Evolutionary conservation across 805 yeast genomes (phyloP).

Genomic region (Cyberlindnera amylophila): DNA sequence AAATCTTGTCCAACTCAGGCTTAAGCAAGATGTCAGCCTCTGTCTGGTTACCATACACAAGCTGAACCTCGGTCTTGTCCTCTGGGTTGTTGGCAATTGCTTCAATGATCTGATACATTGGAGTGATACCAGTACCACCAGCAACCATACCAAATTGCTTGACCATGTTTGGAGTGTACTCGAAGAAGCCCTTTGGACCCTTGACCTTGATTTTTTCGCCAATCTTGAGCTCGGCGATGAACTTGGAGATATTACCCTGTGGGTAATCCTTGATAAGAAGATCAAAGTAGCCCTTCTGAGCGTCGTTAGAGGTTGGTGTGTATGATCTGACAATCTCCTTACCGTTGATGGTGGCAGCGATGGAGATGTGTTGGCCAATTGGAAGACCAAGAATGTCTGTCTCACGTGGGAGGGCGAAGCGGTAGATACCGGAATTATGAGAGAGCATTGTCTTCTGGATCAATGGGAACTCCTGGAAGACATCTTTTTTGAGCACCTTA

Average conservation of each 20-base stretch:
- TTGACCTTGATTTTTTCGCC: slow-evolving; percentile 77
- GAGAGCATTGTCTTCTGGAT: slow-evolving; percentile 70
- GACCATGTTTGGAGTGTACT: slow-evolving; percentile 76
- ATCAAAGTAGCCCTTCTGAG: slow-evolving; percentile 77
- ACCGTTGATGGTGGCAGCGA: slow-evolving; percentile 71
- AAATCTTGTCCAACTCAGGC: slow-evolving; percentile 72
- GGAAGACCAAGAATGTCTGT: slow-evolving; percentile 82
- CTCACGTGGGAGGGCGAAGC: slow-evolving; percentile 76
- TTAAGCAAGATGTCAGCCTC: slow-evolving; percentile 77
- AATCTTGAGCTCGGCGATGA: slow-evolving; percentile 64
- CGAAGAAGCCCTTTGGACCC: slow-evolving; percentile 90
- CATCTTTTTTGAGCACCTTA: slow-evolving; percentile 55
- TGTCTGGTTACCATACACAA: slow-evolving; percentile 78
- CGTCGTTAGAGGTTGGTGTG: slow-evolving; percentile 84
- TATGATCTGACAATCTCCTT: slow-evolving; percentile 82
- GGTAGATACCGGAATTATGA: slow-evolving; percentile 78
- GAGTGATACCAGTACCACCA: slow-evolving; percentile 96
- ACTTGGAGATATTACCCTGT: slow-evolving; percentile 76
- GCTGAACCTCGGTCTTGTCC: slow-evolving; percentile 70
- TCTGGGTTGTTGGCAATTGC: slow-evolving; percentile 73
- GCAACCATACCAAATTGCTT: slow-evolving; percentile 82
- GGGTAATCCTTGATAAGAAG: slow-evolving; percentile 83
- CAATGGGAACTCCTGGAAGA: slow-evolving; percentile 76
- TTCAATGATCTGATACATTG: slow-evolving; percentile 89
- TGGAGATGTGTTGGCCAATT: slow-evolving; percentile 89